These are phyloP conservation scores for Orbilia brochopaga DNA, from an alignment of 2,329 filamentous ascomycete genomes.

Conservation along the genomic window DNA sequence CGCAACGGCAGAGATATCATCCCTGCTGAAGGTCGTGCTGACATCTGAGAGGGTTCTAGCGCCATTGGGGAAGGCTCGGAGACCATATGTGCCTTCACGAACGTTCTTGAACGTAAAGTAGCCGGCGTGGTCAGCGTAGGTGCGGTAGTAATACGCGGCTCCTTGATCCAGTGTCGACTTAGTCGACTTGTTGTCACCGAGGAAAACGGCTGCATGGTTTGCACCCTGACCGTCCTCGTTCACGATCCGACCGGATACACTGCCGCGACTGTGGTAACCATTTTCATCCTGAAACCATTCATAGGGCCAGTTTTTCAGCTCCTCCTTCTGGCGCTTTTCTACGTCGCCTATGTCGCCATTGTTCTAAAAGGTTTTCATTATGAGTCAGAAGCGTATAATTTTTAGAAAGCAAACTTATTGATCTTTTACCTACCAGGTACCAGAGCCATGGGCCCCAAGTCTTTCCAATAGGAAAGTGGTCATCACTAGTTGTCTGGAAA, in stretches of 20 bases:
- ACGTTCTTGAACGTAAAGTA: conserved; percentile 61
- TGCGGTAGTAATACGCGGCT: conserved; percentile 62
- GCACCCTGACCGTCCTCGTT: conserved; percentile 63
- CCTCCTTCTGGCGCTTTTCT: conserved; percentile 57
- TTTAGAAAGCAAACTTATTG: neutral
- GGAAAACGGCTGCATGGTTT: conserved; percentile 62
- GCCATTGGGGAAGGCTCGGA: conserved; percentile 64
- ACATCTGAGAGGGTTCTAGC: conserved; percentile 59
- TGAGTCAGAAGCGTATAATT: conserved; percentile 49
- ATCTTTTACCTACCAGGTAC: conserved; percentile 55
- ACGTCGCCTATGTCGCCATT: conserved; percentile 61
- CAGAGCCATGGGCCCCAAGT: conserved; percentile 61
- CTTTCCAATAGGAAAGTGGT: conserved; percentile 58
- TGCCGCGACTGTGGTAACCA: conserved; percentile 62
- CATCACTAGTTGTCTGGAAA: conserved; percentile 56
- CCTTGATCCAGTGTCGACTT: conserved; percentile 60
- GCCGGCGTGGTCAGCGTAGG: conserved; percentile 60
- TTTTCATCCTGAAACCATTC: conserved; percentile 61
- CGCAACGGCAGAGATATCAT: conserved; percentile 58
- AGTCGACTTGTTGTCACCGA: conserved; percentile 62
- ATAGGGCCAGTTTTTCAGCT: conserved; percentile 62
- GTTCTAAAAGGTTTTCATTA: conserved; percentile 57
- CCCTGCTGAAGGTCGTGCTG: conserved; percentile 60
- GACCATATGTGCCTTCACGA: conserved; percentile 60
- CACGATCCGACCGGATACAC: conserved; percentile 60